These are phyloP conservation scores for Nepenthes gracilis DNA, from an alignment of 148 eudicot genomes.

Conservation along the genomic window DNA sequence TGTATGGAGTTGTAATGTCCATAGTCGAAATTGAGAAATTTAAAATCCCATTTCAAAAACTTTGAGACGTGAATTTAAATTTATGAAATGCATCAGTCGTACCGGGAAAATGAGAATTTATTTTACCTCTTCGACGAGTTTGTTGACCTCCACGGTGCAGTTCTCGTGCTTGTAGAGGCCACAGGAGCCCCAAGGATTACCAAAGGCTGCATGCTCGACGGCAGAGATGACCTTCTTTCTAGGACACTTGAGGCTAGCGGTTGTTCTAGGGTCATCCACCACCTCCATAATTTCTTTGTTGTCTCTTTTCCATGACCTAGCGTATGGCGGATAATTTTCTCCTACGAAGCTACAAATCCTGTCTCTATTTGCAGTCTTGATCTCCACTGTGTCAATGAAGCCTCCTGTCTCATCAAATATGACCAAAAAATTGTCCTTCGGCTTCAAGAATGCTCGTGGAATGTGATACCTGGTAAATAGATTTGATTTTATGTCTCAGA, in stretches of 20 bases:
- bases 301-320: slow-evolving; percentile 36
- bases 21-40: no score
- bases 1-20: no score
- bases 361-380: slow-evolving; percentile 46
- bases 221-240: slow-evolving; percentile 21
- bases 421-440: slow-evolving; percentile 54
- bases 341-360: slow-evolving; percentile 46
- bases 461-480: slow-evolving; percentile 55
- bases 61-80: no score
- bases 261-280: slow-evolving; percentile 20
- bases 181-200: slow-evolving; percentile 50
- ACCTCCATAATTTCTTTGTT: slow-evolving; percentile 14
- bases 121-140: slow-evolving; percentile 42
- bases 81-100: no score
- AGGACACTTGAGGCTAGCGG: slow-evolving; percentile 44
- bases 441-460: slow-evolving; percentile 70
- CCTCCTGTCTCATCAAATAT: slow-evolving; percentile 73
- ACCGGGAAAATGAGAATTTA: not conserved
- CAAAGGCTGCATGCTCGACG: slow-evolving; percentile 65
- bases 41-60: no score
- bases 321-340: slow-evolving; percentile 39
- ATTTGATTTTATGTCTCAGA: not conserved
- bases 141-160: slow-evolving; percentile 22
- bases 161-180: slow-evolving; percentile 35
- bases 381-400: slow-evolving; percentile 29